Evolutionary conservation across 2,329 filamentous ascomycete genomes (phyloP).

Genomic region (Sporothrix phasma): DNA sequence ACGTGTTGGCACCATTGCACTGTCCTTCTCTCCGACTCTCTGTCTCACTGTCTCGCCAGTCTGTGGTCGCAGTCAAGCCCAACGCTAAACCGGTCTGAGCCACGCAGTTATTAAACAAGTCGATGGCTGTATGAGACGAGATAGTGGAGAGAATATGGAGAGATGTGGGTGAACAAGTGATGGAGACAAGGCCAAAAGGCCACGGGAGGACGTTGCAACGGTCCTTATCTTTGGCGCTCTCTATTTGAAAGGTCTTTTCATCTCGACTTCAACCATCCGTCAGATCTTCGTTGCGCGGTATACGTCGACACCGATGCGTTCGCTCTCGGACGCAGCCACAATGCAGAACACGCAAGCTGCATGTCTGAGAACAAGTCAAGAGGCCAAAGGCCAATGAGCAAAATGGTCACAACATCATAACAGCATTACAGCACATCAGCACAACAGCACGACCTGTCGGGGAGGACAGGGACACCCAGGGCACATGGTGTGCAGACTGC

Average conservation of each 20-base stretch:
- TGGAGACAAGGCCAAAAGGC: not conserved
- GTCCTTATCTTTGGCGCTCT: not conserved
- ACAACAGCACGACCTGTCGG: not conserved
- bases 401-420: not conserved
- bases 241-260: not conserved
- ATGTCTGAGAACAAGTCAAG: too few relatives aligned
- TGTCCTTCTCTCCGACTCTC: not conserved
- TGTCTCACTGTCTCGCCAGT: not conserved
- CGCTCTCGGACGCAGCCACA: not conserved
- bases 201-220: not conserved
- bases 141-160: not conserved
- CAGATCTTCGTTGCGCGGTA: not conserved
- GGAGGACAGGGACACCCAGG: not conserved
- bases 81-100: slow-evolving; percentile 11
- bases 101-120: not conserved
- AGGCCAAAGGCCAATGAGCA: too few relatives aligned
- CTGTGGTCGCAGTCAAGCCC: not conserved
- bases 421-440: not conserved
- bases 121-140: slow-evolving; percentile 5
- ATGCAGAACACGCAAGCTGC: too few relatives aligned
- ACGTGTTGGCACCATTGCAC: not conserved
- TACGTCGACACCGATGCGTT: not conserved
- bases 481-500: not conserved
- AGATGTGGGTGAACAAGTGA: not conserved
- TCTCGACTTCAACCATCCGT: too few relatives aligned